Percentiles rank a stretch among this genome's conserved stretches.
phyloP scores from a whole-genome alignment of 2,329 filamentous ascomycete genomes.

The Aquanectria penicillioides region DNA sequence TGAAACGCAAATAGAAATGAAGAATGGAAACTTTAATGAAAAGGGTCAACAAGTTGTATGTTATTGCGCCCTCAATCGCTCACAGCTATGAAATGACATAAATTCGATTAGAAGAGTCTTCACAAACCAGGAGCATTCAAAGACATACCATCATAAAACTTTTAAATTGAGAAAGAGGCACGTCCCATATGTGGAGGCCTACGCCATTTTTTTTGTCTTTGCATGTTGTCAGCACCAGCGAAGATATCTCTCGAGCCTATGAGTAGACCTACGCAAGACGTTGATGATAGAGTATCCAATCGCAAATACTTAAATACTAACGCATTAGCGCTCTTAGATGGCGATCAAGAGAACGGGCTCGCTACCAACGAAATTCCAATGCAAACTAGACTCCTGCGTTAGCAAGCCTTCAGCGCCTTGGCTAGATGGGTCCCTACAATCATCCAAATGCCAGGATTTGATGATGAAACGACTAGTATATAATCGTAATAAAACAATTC shows the following conservation, averaged over 20 bases:
- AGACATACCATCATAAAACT: conserved; percentile 5
- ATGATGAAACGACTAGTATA: conserved; percentile 21
- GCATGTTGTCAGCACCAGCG: not conserved
- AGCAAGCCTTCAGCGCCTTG: not conserved
- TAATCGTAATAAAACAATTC: conserved; percentile 19
- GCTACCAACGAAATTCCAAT: conserved; percentile 5
- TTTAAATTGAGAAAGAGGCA: not conserved
- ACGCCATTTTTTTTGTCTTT: not conserved
- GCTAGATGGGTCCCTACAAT: conserved; percentile 11
- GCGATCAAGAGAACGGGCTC: not conserved
- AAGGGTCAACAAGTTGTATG: conserved; percentile 1
- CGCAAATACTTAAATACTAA: not conserved
- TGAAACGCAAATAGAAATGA: conserved; percentile 9
- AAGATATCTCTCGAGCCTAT: not conserved
- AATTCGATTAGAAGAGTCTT: not conserved
- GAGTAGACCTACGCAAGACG: not conserved
- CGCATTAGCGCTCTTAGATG: not conserved
- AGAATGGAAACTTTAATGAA: conserved; percentile 10
- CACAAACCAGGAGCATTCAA: not conserved
- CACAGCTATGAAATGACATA: not conserved
- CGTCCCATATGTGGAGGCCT: conserved; percentile 3
- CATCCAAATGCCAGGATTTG: conserved; percentile 24
- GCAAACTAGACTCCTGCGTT: not conserved
- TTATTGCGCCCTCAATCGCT: not conserved
- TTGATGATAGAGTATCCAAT: conserved; percentile 8